phyloP scores from a whole-genome alignment of 495 filamentous ascomycete species.

The Gamarada debralockiae region DNA sequence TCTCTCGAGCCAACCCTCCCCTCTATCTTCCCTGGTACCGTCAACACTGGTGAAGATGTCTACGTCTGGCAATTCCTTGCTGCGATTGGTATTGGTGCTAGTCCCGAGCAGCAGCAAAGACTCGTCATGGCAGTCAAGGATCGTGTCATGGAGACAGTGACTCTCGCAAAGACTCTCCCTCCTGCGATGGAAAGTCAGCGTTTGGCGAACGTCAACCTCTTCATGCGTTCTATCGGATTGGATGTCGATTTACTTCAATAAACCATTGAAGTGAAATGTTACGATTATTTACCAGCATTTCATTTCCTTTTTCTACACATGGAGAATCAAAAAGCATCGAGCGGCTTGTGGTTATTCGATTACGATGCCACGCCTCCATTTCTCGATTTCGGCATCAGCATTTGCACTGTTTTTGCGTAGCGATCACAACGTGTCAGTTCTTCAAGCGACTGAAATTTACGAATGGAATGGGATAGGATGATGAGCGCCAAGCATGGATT shows the following conservation, averaged over 20 bases:
- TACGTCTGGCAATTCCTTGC: conserved; percentile 99
- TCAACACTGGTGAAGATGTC: conserved; percentile 79
- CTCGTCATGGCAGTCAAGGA: conserved; percentile 97
- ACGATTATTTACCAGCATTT: conserved; percentile 8
- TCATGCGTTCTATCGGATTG: conserved; percentile 96
- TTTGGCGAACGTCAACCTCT: conserved; percentile 89
- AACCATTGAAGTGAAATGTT: conserved; percentile 19
- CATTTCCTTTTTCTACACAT: conserved; percentile 11
- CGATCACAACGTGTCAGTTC: conserved; percentile 12
- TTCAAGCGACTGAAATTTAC: neutral
- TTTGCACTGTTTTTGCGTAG: conserved; percentile 18
- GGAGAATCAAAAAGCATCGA: conserved; percentile 12
- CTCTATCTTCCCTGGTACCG: conserved; percentile 79
- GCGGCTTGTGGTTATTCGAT: conserved; percentile 13
- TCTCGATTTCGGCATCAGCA: conserved; percentile 7
- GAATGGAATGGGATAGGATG: neutral
- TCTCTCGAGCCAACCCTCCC: conserved; percentile 76
- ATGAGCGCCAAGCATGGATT: neutral
- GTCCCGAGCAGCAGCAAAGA: conserved; percentile 87
- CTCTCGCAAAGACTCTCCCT: conserved; percentile 81
- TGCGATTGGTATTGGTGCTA: conserved; percentile 87
- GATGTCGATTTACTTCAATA: conserved; percentile 91
- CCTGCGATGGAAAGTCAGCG: conserved; percentile 76
- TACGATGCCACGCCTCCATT: conserved; percentile 4
- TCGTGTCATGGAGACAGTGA: conserved; percentile 93